Percentiles rank a stretch among this genome's conserved stretches.
Conservation (phyloP, 208 protist species). For the Leishmania aethiopica region DNA sequence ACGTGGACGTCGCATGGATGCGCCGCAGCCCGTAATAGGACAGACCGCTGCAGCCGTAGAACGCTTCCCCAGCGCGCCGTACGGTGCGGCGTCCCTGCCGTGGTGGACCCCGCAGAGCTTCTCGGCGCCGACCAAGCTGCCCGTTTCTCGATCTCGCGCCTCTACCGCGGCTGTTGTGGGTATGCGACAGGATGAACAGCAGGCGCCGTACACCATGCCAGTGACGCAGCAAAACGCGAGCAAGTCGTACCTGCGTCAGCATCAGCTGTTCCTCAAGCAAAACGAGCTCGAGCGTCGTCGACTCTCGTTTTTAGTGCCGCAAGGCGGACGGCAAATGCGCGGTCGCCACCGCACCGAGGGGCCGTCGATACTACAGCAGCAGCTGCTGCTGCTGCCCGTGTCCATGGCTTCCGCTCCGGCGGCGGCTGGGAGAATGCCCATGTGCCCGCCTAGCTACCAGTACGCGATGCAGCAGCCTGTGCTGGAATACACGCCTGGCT, state of each 20-base stretch:
- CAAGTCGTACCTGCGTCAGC: slow-evolving; percentile 14
- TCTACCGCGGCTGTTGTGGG: background rate
- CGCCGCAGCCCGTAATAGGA: background rate
- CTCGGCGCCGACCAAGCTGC: slow-evolving; percentile 8
- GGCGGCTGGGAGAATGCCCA: background rate
- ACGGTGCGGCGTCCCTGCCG: background rate
- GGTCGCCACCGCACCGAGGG: slow-evolving; percentile 20
- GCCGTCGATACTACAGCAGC: background rate
- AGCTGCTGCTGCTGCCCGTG: background rate
- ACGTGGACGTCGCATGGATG: background rate
- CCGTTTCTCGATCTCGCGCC: background rate
- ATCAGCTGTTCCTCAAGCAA: slow-evolving; percentile 28
- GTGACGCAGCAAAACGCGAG: background rate
- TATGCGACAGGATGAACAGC: background rate
- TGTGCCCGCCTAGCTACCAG: slow-evolving; percentile 12
- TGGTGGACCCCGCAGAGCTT: slow-evolving; percentile 9
- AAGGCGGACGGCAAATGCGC: slow-evolving; percentile 3
- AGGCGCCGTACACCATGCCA: slow-evolving; percentile 8
- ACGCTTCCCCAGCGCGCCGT: background rate
- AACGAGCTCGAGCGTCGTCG: slow-evolving; percentile 28
- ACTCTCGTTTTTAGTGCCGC: slow-evolving; percentile 15
- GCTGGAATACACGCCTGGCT: slow-evolving; percentile 17
- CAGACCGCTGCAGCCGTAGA: background rate
- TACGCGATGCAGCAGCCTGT: slow-evolving; percentile 15
- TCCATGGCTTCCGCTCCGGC: slow-evolving; percentile 4